Evolutionary conservation across 2,329 filamentous ascomycete species (phyloP).

Genomic region (Xylariaceae sp.): DNA sequence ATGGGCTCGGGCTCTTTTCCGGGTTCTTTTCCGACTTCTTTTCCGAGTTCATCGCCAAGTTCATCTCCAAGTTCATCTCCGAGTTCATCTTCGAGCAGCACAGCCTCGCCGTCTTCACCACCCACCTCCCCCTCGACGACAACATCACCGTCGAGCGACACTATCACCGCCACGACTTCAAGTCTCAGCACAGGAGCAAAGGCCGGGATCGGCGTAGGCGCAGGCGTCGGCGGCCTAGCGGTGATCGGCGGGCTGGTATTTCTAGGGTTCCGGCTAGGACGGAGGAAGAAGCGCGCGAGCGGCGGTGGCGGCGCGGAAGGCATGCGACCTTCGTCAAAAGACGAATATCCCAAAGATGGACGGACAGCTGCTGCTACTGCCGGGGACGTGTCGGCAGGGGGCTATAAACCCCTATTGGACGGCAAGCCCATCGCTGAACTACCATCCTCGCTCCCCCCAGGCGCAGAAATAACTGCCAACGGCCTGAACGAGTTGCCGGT

Average conservation of each 20-base stretch:
- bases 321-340: not conserved
- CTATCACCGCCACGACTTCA: not conserved
- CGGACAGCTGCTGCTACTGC: too few relatives aligned
- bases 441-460: not conserved
- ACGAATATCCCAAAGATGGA: conserved; percentile 1
- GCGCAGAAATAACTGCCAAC: not conserved
- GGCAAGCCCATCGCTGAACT: conserved; percentile 3
- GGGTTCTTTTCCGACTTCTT: too few relatives aligned
- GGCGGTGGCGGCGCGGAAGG: not conserved
- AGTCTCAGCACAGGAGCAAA: conserved; percentile 20
- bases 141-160: not conserved
- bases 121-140: conserved; percentile 7
- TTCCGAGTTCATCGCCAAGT: not conserved
- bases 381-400: too few relatives aligned
- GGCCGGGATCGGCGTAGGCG: conserved; percentile 46
- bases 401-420: conserved; percentile 4
- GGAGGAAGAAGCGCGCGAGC: not conserved
- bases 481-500: conserved; percentile 9
- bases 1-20: not conserved
- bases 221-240: conserved; percentile 36
- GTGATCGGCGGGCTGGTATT: conserved; percentile 24
- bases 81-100: not conserved
- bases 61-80: not conserved
- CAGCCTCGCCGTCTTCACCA: not conserved
- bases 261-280: conserved; percentile 17